Conservation (phyloP, 2,329 filamentous ascomycete genomes). For the Cercospora canescens region DNA sequence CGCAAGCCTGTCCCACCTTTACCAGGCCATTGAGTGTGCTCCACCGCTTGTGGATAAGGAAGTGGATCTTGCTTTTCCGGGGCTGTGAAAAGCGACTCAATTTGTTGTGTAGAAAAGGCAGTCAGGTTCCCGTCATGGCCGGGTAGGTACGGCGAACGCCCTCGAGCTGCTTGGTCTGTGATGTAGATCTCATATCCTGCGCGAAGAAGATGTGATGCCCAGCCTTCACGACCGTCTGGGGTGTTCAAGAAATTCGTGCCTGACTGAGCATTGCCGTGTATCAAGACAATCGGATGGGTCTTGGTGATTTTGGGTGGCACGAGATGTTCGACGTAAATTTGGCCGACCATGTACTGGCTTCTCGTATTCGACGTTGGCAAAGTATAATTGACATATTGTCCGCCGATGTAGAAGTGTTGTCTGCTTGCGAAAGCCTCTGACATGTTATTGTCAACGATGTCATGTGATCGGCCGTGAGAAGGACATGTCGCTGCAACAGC, state of each 20-base stretch:
- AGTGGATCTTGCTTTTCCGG: slow-evolving; percentile 24
- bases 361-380: slow-evolving; percentile 18
- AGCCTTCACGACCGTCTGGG: slow-evolving; percentile 49
- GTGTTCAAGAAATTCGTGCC: slow-evolving; percentile 49
- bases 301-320: slow-evolving; percentile 22
- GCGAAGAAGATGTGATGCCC: slow-evolving; percentile 49
- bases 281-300: slow-evolving; percentile 42
- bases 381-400: slow-evolving; percentile 26
- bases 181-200: slow-evolving; percentile 51
- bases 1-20: slow-evolving; percentile 7
- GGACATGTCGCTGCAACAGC: background rate
- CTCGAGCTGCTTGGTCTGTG: slow-evolving; percentile 42
- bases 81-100: slow-evolving; percentile 39
- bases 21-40: slow-evolving; percentile 48
- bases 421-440: slow-evolving; percentile 7
- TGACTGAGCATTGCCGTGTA: slow-evolving; percentile 45
- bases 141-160: slow-evolving; percentile 28
- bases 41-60: slow-evolving; percentile 41
- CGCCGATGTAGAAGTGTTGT: slow-evolving; percentile 27
- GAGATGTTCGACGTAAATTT: slow-evolving; percentile 57
- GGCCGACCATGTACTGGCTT: slow-evolving; percentile 35
- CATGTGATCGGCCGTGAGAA: background rate
- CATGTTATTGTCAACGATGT: background rate
- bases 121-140: slow-evolving; percentile 17
- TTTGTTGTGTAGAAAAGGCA: slow-evolving; percentile 30